These are phyloP conservation scores for Termitomyces sp. DNA, from an alignment of 768 basidiomycete species.

Conservation along the genomic window DNA sequence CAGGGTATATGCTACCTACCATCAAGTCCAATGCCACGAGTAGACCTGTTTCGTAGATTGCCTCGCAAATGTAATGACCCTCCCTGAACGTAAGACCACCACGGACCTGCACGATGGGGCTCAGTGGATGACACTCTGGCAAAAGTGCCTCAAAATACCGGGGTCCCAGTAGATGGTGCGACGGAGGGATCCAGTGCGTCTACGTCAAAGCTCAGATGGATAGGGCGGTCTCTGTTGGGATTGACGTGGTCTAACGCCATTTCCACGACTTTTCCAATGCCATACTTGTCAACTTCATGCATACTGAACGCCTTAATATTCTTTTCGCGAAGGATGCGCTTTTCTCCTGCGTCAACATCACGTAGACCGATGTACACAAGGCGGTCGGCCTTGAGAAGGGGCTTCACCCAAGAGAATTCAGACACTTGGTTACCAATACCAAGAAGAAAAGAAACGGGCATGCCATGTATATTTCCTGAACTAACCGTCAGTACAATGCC, in stretches of 20 bases:
- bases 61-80: slow-evolving; percentile 97
- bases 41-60: slow-evolving; percentile 86
- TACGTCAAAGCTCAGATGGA: slow-evolving; percentile 96
- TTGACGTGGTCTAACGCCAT: slow-evolving; percentile 96
- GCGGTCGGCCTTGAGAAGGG: slow-evolving; percentile 61
- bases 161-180: slow-evolving; percentile 94
- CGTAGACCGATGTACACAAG: slow-evolving; percentile 97
- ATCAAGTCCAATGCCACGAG: slow-evolving; percentile 92
- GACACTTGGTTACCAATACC: slow-evolving; percentile 44
- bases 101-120: slow-evolving; percentile 51
- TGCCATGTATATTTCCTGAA: slow-evolving; percentile 93
- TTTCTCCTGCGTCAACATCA: slow-evolving; percentile 88
- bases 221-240: slow-evolving; percentile 74
- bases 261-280: slow-evolving; percentile 92
- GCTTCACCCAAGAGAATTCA: slow-evolving; percentile 51
- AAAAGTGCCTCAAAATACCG: slow-evolving; percentile 39
- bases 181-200: slow-evolving; percentile 92
- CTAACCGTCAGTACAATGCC: not conserved
- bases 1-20: slow-evolving; percentile 41
- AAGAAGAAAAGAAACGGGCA: slow-evolving; percentile 92
- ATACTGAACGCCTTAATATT: slow-evolving; percentile 86
- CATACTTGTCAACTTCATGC: slow-evolving; percentile 88
- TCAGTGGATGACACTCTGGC: slow-evolving; percentile 2
- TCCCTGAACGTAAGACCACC: slow-evolving; percentile 96
- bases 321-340: slow-evolving; percentile 74